These are phyloP conservation scores for Schrenkiella parvula DNA, from an alignment of 345 rosid genomes.

Conservation along the genomic window DNA sequence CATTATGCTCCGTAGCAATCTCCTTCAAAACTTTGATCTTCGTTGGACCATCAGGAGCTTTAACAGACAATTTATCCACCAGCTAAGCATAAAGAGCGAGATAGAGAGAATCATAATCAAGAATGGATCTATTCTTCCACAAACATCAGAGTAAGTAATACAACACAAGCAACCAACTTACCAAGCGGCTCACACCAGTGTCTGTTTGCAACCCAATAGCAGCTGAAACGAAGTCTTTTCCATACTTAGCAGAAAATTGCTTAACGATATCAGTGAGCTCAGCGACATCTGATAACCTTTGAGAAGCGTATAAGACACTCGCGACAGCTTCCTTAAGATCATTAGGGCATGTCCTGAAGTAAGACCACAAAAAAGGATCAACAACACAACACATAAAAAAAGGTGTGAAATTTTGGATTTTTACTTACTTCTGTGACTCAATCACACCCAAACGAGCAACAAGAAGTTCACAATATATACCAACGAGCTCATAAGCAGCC, in stretches of 20 bases:
- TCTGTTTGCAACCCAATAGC: conserved; percentile 73
- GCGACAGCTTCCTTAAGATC: conserved; percentile 82
- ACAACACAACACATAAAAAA: background rate
- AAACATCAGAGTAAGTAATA: background rate
- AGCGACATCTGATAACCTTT: conserved; percentile 71
- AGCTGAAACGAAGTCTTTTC: conserved; percentile 73
- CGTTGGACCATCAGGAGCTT: conserved; percentile 79
- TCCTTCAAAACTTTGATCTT: conserved; percentile 65
- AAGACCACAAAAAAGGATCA: conserved; percentile 3
- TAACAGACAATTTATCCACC: conserved; percentile 75
- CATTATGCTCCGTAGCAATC: conserved; percentile 75
- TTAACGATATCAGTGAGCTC: conserved; percentile 73
- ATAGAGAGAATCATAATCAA: conserved; percentile 9
- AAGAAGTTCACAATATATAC: conserved; percentile 74
- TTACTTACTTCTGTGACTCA: conserved; percentile 77
- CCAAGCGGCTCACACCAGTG: conserved; percentile 86
- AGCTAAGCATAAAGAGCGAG: conserved; percentile 39
- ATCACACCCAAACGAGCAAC: conserved; percentile 72
- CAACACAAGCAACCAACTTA: conserved; percentile 32
- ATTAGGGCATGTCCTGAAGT: conserved; percentile 57
- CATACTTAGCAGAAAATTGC: conserved; percentile 77
- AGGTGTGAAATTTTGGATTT: background rate
- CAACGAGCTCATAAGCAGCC: conserved; percentile 76
- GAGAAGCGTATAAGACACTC: conserved; percentile 68
- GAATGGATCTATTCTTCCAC: background rate